Percentiles rank a stretch among this genome's conserved stretches.
Conservation (phyloP, 129 eudicot genomes). For the Artemisia tridentata region DNA sequence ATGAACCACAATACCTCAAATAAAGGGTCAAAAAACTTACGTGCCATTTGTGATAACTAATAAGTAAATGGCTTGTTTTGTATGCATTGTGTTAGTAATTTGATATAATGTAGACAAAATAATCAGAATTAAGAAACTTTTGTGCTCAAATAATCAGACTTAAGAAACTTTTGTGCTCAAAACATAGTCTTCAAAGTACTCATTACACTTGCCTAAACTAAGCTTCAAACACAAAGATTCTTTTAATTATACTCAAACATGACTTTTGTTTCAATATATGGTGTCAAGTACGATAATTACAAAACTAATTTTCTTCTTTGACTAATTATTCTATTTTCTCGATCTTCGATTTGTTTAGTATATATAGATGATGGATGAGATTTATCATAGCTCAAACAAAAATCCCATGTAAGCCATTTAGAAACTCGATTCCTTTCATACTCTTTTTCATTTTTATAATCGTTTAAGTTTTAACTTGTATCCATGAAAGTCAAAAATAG, state of each 20-base stretch:
- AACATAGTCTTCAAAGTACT: background rate
- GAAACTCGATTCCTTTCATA: background rate
- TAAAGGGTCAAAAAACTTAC: no score
- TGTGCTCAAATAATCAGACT: no score
- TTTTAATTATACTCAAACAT: background rate
- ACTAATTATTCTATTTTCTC: conserved; percentile 10
- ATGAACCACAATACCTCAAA: no score
- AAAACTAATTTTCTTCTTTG: background rate
- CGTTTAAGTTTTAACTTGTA: background rate
- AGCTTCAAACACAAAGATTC: background rate
- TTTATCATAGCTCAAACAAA: conserved; percentile 1
- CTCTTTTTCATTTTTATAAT: background rate
- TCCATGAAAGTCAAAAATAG: background rate
- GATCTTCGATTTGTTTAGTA: background rate
- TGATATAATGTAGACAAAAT: no score
- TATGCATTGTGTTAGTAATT: no score
- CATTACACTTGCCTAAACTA: background rate
- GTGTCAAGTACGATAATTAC: background rate
- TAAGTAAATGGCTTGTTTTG: no score
- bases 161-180: no score
- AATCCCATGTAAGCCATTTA: background rate
- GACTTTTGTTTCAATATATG: conserved; percentile 9
- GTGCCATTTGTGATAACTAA: no score
- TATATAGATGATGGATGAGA: background rate
- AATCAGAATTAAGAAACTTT: no score